Evolutionary conservation across 73 alveolate genomes (phyloP), one percentile per base, ranked within the genome.

Genomic region (Paramecium octaurelia): DNA sequence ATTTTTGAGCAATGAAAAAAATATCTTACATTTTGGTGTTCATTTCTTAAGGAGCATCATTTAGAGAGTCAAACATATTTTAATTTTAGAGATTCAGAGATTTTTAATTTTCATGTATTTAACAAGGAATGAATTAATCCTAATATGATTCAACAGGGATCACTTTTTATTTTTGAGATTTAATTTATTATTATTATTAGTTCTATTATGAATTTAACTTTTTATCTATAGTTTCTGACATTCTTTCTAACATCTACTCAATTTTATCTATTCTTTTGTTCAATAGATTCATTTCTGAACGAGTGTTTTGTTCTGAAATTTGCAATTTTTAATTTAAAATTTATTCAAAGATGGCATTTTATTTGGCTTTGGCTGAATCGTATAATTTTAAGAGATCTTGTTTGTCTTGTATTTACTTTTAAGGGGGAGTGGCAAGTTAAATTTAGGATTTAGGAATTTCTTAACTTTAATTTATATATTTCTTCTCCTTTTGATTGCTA

Each of bases 351-450:
- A 64, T 64, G 27, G 42, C 84, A 64, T 27, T 64, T 75, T 75
- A 20, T 38, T 75, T 75, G 8, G 68, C 60, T 75, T 75, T 75
- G 6, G 88, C 88, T 38, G 88, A 35, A 18, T 75, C 88, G 35
- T 75, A 75, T 75, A 75, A 75, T 75, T 75, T 35, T 21, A 38
- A 23, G 5, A 80, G 27, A 80, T 80, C 84, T 24, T 64, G 8
- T 54, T 54, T 54, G 7, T 54, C 69, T 54, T 54, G 31, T 0
- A 20, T 27, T 64, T 27, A 27, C 46, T 64, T 64, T 64, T 64
- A 64, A 31, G 44, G 44, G 2, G 84, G 20, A 12, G 44, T 64
- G 8, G 42, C 46, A 27, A 31, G 23, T 24, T 27, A 10, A 31
- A 34, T n/a, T 64, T 27, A 64, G 9, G 84, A 64, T 27, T 64